Evolutionary conservation across 1,139 yeast genomes (phyloP), one percentile per base, ranked within the genome.

Genomic region (Pneumocystis murina): DNA sequence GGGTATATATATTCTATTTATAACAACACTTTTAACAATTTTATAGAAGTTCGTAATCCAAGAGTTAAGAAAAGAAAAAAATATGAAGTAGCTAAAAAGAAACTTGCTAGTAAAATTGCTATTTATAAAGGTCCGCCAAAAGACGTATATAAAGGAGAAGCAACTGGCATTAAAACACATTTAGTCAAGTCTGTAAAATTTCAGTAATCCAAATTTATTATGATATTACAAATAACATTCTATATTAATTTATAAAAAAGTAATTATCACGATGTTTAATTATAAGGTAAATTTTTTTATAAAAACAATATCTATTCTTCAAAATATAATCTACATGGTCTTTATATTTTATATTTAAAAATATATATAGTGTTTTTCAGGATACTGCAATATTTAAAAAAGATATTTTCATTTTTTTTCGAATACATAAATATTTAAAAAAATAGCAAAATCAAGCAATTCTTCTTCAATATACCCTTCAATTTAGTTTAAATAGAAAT

Each of bases 1-100:
- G 80, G 97, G 55, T 48, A 48, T 24, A 20, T 48, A 3, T 24
- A 3, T 24, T 12, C 24, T 48, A 20, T 48, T 24, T 48, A 24
- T 24, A 24, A 12, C 3, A 24, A 10, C 17, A 10, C 2, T 24
- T 24, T 24, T 48, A 48, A 24, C 28, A 24, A 20, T 48, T 43
- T 24, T 48, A 48, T 24, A 48, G 55, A 89, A 70, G 85, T 87
- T 79, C 82, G 97, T 77, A 94, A 92, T 74, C 83, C 97, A 59
- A 86, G 99, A 77, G 97, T 92, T 72, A 92, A 92, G 80, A 92
- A 92, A 95, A 86, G 97, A 81, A 87, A 85, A 84, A 89, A 89
- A 83, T 92, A 87, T 78, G 97, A 89, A 68, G 82, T 83, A 74
- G 98, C 99, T 57, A 85, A 90, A 78, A 91, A 90, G 89, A 90